Conservation (phyloP, 495 filamentous ascomycete species). For the Penicillium arizonense region DNA sequence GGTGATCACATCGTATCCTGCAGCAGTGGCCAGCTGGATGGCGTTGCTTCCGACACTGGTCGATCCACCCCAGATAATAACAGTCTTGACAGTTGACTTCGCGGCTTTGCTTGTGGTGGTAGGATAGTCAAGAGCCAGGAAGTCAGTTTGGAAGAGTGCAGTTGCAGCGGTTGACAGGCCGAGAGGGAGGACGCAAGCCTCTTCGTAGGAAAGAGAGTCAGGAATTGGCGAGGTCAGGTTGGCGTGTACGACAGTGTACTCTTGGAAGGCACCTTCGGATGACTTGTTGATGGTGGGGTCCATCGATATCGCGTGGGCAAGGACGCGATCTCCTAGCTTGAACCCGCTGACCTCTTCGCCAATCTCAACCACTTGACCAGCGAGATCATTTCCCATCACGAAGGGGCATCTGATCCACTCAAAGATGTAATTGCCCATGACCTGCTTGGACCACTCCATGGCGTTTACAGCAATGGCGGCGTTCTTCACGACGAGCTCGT, state of each 20-base stretch:
- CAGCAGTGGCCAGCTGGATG: slow-evolving; percentile 58
- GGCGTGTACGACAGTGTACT: slow-evolving; percentile 33
- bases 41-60: slow-evolving; percentile 58
- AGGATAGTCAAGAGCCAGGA: slow-evolving; percentile 42
- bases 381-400: slow-evolving; percentile 54
- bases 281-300: not conserved
- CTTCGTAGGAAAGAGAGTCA: slow-evolving; percentile 28
- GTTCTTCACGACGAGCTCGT: slow-evolving; percentile 40
- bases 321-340: slow-evolving; percentile 22
- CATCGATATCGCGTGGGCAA: slow-evolving; percentile 6
- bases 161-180: slow-evolving; percentile 49
- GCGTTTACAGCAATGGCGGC: slow-evolving; percentile 46
- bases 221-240: slow-evolving; percentile 22
- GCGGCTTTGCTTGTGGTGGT: slow-evolving; percentile 9
- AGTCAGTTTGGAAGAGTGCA: slow-evolving; percentile 49
- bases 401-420: slow-evolving; percentile 40
- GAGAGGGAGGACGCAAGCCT: slow-evolving; percentile 46
- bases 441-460: slow-evolving; percentile 47
- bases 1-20: slow-evolving; percentile 58
- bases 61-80: slow-evolving; percentile 49
- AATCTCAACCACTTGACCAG: slow-evolving; percentile 52
- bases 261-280: slow-evolving; percentile 29
- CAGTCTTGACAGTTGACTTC: slow-evolving; percentile 31
- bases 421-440: slow-evolving; percentile 14
- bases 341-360: slow-evolving; percentile 30